Evolutionary conservation across 495 filamentous ascomycete species (phyloP).

Genomic region (Aspergillus sparsus): DNA sequence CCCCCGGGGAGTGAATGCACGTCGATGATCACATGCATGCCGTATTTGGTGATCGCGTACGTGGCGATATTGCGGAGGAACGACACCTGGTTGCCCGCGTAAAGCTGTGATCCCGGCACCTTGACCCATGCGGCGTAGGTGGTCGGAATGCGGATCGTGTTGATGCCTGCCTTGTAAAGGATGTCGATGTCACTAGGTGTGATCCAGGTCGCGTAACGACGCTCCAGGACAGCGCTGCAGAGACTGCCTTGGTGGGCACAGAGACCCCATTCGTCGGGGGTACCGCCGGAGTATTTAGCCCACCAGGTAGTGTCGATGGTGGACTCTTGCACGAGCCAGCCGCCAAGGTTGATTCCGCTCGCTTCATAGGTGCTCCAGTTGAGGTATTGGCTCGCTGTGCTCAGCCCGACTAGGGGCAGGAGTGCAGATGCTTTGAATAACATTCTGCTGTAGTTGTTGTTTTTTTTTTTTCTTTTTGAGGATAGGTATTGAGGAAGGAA

Average conservation of each 20-base stretch:
- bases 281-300: conserved; percentile 26
- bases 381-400: conserved; percentile 17
- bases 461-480: too few species aligned
- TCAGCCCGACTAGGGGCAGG: too few species aligned
- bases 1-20: conserved; percentile 38
- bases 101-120: conserved; percentile 33
- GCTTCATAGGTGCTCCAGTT: conserved; percentile 33
- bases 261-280: conserved; percentile 35
- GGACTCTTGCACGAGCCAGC: conserved; percentile 40
- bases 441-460: too few species aligned
- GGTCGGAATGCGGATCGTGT: conserved; percentile 36
- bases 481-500: too few species aligned
- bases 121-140: conserved; percentile 32
- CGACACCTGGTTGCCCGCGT: conserved; percentile 32
- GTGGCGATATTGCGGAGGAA: conserved; percentile 30
- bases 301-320: conserved; percentile 36
- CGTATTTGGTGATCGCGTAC: conserved; percentile 32
- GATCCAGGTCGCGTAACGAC: conserved; percentile 35
- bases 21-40: conserved; percentile 37
- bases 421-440: too few species aligned
- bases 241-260: conserved; percentile 30
- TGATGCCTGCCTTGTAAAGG: conserved; percentile 27
- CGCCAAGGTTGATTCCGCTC: conserved; percentile 37
- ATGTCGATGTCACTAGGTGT: conserved; percentile 33
- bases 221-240: conserved; percentile 29